A percentile compares a stretch with the other conserved stretches of the same genome.
These are phyloP conservation scores for Chlamydomonas sp. DNA, from an alignment of 139 green algal genomes.

Conservation along the genomic window DNA sequence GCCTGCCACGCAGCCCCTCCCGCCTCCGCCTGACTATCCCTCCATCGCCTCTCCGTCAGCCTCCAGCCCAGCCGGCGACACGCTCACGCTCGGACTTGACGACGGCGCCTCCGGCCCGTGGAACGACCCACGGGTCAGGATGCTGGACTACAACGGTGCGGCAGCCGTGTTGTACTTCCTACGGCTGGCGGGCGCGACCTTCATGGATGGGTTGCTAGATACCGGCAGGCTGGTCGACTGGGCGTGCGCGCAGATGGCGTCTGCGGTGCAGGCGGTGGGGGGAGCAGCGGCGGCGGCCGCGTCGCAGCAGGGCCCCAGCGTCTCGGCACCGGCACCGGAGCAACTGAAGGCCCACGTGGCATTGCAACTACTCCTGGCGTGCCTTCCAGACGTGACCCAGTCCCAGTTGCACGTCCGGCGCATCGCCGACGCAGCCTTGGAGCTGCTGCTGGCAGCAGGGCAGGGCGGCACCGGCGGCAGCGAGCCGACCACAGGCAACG, in stretches of 20 bases:
- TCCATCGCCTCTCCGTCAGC: not conserved
- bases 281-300: not conserved
- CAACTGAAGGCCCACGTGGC: slow-evolving; percentile 13
- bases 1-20: not conserved
- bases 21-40: not conserved
- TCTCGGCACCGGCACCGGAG: not conserved
- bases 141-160: slow-evolving; percentile 17
- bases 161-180: slow-evolving; percentile 1
- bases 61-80: not conserved
- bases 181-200: slow-evolving; percentile 15
- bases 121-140: slow-evolving; percentile 4
- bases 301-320: too few relatives aligned
- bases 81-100: not conserved
- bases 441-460: not conserved
- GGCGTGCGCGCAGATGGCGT: slow-evolving; percentile 13
- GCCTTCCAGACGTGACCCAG: slow-evolving; percentile 10
- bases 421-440: not conserved
- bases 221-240: slow-evolving; percentile 15
- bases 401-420: slow-evolving; percentile 31
- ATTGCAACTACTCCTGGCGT: slow-evolving; percentile 16
- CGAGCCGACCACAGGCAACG: not conserved
- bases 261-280: not conserved
- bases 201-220: slow-evolving; percentile 25
- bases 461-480: not conserved
- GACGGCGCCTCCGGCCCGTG: not conserved